Percentiles rank a stretch among this genome's conserved stretches.
Conservation (phyloP, 2,329 filamentous ascomycete genomes). For the Pseudopyricularia cyperi region DNA sequence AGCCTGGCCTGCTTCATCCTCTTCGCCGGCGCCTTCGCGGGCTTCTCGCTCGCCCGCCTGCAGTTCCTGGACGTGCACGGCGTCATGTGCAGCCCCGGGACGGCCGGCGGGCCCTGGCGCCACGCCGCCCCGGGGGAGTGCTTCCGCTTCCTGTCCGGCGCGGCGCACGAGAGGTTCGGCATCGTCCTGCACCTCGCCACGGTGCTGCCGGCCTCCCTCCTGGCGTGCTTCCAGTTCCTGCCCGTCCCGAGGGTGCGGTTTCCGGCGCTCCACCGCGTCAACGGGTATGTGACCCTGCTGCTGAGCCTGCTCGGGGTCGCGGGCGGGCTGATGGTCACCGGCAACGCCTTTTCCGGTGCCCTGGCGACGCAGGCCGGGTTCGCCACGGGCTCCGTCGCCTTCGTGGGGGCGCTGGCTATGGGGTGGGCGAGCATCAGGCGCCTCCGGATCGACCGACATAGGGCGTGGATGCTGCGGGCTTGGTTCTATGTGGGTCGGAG, state of each 20-base stretch:
- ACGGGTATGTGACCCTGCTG: constrained; percentile 40
- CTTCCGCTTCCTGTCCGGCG: constrained; percentile 16
- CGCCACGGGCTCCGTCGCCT: constrained; percentile 7
- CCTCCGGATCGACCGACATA: constrained; percentile 1
- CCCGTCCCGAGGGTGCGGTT: constrained; percentile 31
- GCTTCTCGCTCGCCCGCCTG: constrained; percentile 34
- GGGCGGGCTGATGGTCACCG: constrained; percentile 39
- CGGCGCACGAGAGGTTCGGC: constrained; percentile 18
- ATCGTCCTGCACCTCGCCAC: constrained; percentile 31
- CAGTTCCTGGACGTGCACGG: constrained; percentile 32
- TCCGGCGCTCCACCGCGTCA: constrained; percentile 43
- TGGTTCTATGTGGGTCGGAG: constrained; percentile 2
- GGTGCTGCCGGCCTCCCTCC: constrained; percentile 29
- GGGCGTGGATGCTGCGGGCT: constrained; percentile 2
- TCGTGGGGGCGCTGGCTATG: constrained; percentile 27
- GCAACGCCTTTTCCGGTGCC: constrained; percentile 38
- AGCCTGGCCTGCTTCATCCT: constrained; percentile 42
- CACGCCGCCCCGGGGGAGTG: constrained; percentile 11
- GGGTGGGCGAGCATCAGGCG: constrained; percentile 31
- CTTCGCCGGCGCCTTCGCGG: constrained; percentile 29
- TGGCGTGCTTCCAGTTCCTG: constrained; percentile 34
- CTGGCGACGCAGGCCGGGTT: constrained; percentile 29
- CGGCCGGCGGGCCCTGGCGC: not conserved
- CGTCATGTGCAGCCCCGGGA: not conserved
- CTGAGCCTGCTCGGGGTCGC: constrained; percentile 31